Conservation (phyloP, 2,329 filamentous ascomycete species). For the Colletotrichum sp. region DNA sequence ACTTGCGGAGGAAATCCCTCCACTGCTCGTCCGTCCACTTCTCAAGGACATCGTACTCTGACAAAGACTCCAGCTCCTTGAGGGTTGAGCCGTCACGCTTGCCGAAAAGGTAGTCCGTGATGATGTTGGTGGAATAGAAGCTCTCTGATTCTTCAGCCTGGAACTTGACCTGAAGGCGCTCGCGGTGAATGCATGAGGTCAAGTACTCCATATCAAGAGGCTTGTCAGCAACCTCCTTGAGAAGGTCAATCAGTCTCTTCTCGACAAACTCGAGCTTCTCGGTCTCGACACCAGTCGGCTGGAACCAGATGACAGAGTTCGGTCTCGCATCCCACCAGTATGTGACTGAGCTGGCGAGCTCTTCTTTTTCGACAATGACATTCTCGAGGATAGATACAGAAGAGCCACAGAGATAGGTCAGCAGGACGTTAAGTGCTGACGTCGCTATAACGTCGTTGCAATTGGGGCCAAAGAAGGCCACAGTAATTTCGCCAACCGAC, state of each 20-base stretch:
- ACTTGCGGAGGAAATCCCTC: constrained; percentile 81
- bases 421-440: constrained; percentile 78
- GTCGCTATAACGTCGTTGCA: constrained; percentile 72
- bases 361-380: constrained; percentile 88
- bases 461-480: constrained; percentile 86
- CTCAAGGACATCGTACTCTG: constrained; percentile 72
- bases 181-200: constrained; percentile 82
- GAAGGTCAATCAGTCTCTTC: constrained; percentile 81
- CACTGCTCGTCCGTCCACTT: constrained; percentile 85
- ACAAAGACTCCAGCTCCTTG: constrained; percentile 59
- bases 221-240: constrained; percentile 80
- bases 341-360: constrained; percentile 84
- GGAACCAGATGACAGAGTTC: constrained; percentile 83
- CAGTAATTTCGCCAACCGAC: constrained; percentile 84
- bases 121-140: constrained; percentile 84
- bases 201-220: constrained; percentile 91
- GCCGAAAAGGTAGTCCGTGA: constrained; percentile 92
- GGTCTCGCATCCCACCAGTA: constrained; percentile 82
- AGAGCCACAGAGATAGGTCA: constrained; percentile 90
- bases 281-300: constrained; percentile 85
- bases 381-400: constrained; percentile 94
- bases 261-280: constrained; percentile 85
- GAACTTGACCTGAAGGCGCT: constrained; percentile 82
- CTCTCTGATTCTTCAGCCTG: constrained; percentile 81
- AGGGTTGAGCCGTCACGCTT: constrained; percentile 81